Conservation (phyloP, 768 basidiomycete species). For the Boletus bicolor region DNA sequence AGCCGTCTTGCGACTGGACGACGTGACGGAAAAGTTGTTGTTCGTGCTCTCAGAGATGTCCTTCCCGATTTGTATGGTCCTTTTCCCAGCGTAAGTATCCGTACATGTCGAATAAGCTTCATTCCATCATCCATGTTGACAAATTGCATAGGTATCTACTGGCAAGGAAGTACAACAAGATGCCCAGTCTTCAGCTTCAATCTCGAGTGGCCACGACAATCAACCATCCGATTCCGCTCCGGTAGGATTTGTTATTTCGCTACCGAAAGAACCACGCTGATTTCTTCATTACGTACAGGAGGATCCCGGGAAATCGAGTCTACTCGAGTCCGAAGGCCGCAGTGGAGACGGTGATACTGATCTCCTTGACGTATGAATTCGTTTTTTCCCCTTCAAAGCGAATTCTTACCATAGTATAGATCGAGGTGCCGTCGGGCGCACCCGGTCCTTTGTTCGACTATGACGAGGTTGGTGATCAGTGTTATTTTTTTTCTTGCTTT, state of each 20-base stretch:
- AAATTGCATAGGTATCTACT: neutral
- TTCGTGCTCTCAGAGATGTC: neutral
- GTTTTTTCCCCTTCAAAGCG: neutral
- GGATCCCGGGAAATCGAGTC: neutral
- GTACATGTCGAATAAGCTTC: no score
- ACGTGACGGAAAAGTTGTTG: neutral
- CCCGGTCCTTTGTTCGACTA: neutral
- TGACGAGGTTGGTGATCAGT: neutral
- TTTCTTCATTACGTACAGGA: no score
- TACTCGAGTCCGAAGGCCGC: neutral
- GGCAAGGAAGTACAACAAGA: neutral
- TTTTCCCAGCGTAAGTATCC: neutral
- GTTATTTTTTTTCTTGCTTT: neutral
- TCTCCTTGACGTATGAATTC: neutral
- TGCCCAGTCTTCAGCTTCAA: no score
- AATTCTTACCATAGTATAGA: neutral
- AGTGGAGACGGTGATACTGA: neutral
- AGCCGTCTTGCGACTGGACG: neutral
- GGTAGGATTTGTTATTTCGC: no score
- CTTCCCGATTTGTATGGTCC: neutral
- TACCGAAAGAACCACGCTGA: neutral
- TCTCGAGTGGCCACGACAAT: neutral
- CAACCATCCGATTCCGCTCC: neutral
- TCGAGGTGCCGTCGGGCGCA: neutral
- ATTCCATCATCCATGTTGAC: no score